Conservation (phyloP, 768 basidiomycete species). For the Suillus alpinus region DNA sequence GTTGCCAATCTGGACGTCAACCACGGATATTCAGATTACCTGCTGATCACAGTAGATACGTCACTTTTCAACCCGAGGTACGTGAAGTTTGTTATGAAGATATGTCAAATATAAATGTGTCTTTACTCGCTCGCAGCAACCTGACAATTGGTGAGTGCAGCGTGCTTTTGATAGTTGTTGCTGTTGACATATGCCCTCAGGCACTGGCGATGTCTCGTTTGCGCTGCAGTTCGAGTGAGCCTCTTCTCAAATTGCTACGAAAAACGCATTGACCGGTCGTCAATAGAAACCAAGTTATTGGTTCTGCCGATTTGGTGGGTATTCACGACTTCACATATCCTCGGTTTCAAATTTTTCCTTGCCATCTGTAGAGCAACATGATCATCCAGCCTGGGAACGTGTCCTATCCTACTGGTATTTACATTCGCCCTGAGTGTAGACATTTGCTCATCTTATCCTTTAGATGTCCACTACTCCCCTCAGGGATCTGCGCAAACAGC, state of each 20-base stretch:
- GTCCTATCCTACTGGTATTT: conserved; percentile 52
- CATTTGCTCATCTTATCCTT: neutral
- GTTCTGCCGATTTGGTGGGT: conserved; percentile 54
- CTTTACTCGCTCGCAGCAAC: conserved; percentile 22
- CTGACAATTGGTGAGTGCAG: conserved; percentile 33
- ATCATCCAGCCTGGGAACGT: conserved; percentile 58
- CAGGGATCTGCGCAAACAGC: conserved; percentile 47
- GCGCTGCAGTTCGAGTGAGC: conserved; percentile 53
- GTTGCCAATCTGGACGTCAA: conserved; percentile 62
- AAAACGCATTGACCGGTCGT: conserved; percentile 3
- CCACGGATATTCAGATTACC: conserved; percentile 61
- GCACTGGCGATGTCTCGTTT: conserved; percentile 65
- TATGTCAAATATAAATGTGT: neutral
- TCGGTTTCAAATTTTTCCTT: neutral
- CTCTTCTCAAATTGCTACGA: neutral
- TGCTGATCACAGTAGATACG: conserved; percentile 66
- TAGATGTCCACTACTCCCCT: conserved; percentile 61
- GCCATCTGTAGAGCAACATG: conserved; percentile 41
- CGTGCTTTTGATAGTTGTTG: neutral
- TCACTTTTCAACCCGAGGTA: conserved; percentile 66
- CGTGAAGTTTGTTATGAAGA: conserved; percentile 8
- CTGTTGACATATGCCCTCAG: conserved; percentile 38
- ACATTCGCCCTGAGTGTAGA: neutral
- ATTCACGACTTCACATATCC: neutral
- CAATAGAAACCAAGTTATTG: conserved; percentile 50